Conservation (phyloP, 352 stramenopile species). For the Phytophthora sp. region DNA sequence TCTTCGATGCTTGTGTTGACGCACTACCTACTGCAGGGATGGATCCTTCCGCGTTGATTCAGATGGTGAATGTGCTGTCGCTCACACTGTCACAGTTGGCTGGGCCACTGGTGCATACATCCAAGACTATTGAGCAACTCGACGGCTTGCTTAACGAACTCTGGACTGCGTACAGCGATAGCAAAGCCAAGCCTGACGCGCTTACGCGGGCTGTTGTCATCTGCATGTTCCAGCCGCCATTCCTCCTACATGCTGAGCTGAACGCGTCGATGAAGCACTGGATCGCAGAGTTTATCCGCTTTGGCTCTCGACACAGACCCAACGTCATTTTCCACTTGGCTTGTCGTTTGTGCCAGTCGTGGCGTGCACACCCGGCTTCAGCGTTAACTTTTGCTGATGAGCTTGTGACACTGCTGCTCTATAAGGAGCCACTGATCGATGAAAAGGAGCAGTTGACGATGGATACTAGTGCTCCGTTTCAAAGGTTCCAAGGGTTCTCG, state of each 20-base stretch:
- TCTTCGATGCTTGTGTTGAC: slow-evolving; percentile 55
- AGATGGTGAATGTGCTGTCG: slow-evolving; percentile 76
- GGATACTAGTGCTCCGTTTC: slow-evolving; percentile 20
- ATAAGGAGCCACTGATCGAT: slow-evolving; percentile 80
- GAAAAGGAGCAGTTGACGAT: slow-evolving; percentile 58
- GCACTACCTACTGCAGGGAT: slow-evolving; percentile 61
- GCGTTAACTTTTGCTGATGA: slow-evolving; percentile 67
- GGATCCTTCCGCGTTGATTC: slow-evolving; percentile 58
- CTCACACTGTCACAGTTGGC: slow-evolving; percentile 59
- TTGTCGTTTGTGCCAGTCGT: slow-evolving; percentile 70
- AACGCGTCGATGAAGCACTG: slow-evolving; percentile 60
- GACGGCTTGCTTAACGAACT: slow-evolving; percentile 58
- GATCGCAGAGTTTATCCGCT: slow-evolving; percentile 57
- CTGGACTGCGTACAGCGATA: slow-evolving; percentile 75
- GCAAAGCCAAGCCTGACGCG: slow-evolving; percentile 69
- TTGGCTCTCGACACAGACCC: slow-evolving; percentile 63
- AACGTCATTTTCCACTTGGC: slow-evolving; percentile 84
- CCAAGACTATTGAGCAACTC: slow-evolving; percentile 33
- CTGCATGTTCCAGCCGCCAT: slow-evolving; percentile 76
- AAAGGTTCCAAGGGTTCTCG: slow-evolving; percentile 34
- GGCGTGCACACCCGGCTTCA: slow-evolving; percentile 54
- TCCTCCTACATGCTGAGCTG: slow-evolving; percentile 44
- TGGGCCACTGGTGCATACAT: slow-evolving; percentile 27
- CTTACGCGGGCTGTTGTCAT: slow-evolving; percentile 70
- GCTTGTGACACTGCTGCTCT: slow-evolving; percentile 73